Conservation (phyloP, 371 early-diverging fungal species). For the Actinomucor elegans region DNA sequence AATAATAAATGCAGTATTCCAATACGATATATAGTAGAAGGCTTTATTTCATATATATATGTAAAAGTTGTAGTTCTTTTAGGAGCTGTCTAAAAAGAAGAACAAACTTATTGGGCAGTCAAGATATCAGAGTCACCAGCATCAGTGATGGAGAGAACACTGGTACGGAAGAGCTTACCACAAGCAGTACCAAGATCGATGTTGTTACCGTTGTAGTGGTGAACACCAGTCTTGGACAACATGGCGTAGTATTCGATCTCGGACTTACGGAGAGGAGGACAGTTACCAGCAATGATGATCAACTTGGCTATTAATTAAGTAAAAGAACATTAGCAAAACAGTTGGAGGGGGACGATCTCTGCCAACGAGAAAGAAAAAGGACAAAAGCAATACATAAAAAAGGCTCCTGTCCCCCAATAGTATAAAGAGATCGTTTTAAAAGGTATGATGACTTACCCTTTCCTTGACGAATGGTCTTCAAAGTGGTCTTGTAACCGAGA, state of each 20-base stretch:
- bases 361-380: constrained; percentile 17
- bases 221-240: constrained; percentile 99
- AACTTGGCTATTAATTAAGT: constrained; percentile 88
- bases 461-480: constrained; percentile 95
- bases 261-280: constrained; percentile 98
- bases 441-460: constrained; percentile 70
- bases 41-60: neutral
- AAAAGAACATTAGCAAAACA: constrained; percentile 1
- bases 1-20: neutral
- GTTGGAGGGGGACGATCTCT: constrained; percentile 43
- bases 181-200: constrained; percentile 99
- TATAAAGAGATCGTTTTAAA: constrained; percentile 5
- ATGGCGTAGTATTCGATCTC: constrained; percentile 99
- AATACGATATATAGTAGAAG: too few relatives aligned
- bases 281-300: constrained; percentile 97
- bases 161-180: constrained; percentile 97
- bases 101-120: constrained; percentile 41
- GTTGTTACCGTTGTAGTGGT: constrained; percentile 98
- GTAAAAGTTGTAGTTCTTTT: too few relatives aligned
- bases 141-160: constrained; percentile 94
- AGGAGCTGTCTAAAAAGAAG: too few relatives aligned
- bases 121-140: constrained; percentile 91
- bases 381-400: constrained; percentile 17
- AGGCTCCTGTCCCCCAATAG: constrained; percentile 21
- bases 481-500: constrained; percentile 97